A percentile compares a stretch with the other conserved stretches of the same genome.
Evolutionary conservation across 768 basidiomycete species (phyloP).

Genomic region (Cystobasidium ongulense): DNA sequence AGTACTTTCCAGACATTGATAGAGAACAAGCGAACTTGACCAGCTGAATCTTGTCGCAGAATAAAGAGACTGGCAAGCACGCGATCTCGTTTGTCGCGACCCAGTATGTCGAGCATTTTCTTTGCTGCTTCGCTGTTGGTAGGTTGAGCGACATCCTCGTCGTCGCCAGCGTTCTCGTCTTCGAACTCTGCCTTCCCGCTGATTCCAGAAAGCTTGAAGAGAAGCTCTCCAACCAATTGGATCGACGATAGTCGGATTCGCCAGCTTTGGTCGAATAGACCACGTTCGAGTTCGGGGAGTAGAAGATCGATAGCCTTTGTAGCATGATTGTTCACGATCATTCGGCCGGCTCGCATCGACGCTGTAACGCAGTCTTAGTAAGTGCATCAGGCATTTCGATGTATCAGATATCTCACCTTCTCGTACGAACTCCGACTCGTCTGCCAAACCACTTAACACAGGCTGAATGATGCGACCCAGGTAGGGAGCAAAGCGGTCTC

Average conservation of each 20-base stretch:
- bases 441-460: slow-evolving; percentile 81
- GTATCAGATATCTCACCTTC: slow-evolving; percentile 47
- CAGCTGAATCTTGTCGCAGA: slow-evolving; percentile 85
- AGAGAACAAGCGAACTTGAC: slow-evolving; percentile 77
- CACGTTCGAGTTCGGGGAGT: slow-evolving; percentile 82
- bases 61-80: slow-evolving; percentile 84
- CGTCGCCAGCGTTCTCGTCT: slow-evolving; percentile 52
- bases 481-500: slow-evolving; percentile 90
- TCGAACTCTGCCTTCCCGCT: slow-evolving; percentile 80
- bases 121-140: slow-evolving; percentile 71
- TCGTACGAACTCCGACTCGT: slow-evolving; percentile 86
- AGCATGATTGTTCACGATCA: slow-evolving; percentile 94
- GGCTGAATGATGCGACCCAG: slow-evolving; percentile 87
- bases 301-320: slow-evolving; percentile 83
- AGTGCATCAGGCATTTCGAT: neutral
- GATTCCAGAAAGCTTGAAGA: slow-evolving; percentile 96
- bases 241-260: slow-evolving; percentile 82
- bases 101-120: slow-evolving; percentile 76
- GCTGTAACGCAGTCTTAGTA: slow-evolving; percentile 48
- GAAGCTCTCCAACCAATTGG: slow-evolving; percentile 77
- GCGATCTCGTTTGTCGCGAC: slow-evolving; percentile 76
- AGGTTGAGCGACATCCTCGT: slow-evolving; percentile 36
- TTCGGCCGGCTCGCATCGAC: slow-evolving; percentile 95
- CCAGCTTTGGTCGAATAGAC: slow-evolving; percentile 93
- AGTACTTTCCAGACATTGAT: slow-evolving; percentile 97